phyloP scores from a whole-genome alignment of 2,329 filamentous ascomycete genomes.

The Xylaria arbuscula region DNA sequence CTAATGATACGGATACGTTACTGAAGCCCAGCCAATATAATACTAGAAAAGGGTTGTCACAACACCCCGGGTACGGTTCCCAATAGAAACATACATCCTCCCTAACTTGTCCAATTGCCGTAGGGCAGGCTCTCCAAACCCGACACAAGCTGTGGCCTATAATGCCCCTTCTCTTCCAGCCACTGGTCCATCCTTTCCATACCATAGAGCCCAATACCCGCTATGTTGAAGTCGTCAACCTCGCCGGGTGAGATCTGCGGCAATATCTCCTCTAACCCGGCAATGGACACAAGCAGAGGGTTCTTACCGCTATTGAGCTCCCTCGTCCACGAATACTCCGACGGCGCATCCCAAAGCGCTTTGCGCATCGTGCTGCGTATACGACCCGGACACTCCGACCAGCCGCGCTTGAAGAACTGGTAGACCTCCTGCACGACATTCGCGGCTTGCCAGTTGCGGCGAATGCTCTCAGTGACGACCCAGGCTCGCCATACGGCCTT shows the following conservation, averaged over 20 bases:
- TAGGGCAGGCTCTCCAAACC: background rate
- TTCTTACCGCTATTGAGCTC: constrained; percentile 33
- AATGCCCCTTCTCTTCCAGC: constrained; percentile 31
- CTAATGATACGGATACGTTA: no score
- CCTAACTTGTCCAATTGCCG: background rate
- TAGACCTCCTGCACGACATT: constrained; percentile 45
- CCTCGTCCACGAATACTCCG: constrained; percentile 42
- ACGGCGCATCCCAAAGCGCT: constrained; percentile 47
- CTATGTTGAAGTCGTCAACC: constrained; percentile 40
- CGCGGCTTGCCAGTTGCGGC: constrained; percentile 46
- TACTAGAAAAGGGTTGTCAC: background rate
- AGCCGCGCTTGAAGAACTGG: constrained; percentile 44
- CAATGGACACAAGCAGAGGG: constrained; percentile 36
- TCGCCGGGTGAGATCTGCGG: constrained; percentile 33
- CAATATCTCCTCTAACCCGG: constrained; percentile 34
- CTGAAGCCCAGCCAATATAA: no score
- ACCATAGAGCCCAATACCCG: constrained; percentile 38
- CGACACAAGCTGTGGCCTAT: constrained; percentile 9
- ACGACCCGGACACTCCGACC: constrained; percentile 46
- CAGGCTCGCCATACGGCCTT: constrained; percentile 45
- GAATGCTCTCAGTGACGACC: constrained; percentile 49
- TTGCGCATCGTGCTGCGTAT: constrained; percentile 45
- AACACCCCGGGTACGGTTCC: background rate
- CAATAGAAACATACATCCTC: background rate
- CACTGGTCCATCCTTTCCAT: constrained; percentile 39